Conservation (phyloP, 805 yeast genomes). For the Monosporozyma yasuniensis region DNA sequence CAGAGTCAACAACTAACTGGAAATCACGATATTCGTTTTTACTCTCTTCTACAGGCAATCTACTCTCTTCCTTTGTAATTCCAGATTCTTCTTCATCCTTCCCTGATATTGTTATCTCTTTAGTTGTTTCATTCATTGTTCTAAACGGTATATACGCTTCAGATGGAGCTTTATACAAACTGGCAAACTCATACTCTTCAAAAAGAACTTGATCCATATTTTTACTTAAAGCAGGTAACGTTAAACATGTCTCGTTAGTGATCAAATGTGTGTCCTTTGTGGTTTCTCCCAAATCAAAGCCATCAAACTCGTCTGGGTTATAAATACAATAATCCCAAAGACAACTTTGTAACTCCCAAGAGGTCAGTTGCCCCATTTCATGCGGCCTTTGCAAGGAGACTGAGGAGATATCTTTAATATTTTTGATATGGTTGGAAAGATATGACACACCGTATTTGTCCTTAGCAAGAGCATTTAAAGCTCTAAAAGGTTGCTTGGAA, state of each 20-base stretch:
- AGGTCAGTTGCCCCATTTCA: constrained; percentile 79
- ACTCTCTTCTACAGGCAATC: background rate
- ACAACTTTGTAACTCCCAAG: constrained; percentile 85
- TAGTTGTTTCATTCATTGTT: constrained; percentile 11
- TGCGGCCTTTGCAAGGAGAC: constrained; percentile 70
- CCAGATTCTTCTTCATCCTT: constrained; percentile 11
- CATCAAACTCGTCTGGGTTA: constrained; percentile 37
- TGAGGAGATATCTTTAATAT: constrained; percentile 65
- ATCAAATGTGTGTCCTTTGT: constrained; percentile 50
- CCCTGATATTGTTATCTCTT: constrained; percentile 14
- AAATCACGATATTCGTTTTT: constrained; percentile 42
- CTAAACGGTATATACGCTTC: constrained; percentile 60
- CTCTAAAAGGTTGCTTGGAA: constrained; percentile 36
- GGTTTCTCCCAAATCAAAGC: constrained; percentile 36
- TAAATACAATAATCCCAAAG: constrained; percentile 78
- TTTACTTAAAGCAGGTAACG: constrained; percentile 70
- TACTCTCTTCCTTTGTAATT: too few species aligned
- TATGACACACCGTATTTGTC: constrained; percentile 68
- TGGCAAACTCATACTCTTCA: constrained; percentile 81
- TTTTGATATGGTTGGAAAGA: constrained; percentile 59
- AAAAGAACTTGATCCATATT: constrained; percentile 87
- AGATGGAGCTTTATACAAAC: constrained; percentile 57
- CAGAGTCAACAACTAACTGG: constrained; percentile 76
- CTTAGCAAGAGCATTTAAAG: constrained; percentile 63
- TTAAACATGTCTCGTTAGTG: constrained; percentile 72